Evolutionary conservation across 257 asterid genomes (phyloP), one percentile per base, ranked within the genome.

Genomic region (Jaltomata sinuosa): DNA sequence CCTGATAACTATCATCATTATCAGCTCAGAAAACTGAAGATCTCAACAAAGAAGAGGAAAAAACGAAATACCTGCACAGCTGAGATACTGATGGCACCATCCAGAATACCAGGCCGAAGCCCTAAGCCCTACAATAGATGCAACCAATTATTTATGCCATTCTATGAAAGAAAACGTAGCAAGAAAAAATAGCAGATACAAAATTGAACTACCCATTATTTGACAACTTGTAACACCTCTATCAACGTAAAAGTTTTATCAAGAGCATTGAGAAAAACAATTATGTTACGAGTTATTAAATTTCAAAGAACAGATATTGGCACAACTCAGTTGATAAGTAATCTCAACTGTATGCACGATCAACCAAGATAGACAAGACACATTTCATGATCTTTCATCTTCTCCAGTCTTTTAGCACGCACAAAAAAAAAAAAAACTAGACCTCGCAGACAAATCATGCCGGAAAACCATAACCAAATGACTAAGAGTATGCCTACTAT

Each of bases 41-140:
- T 76, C 25, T 25, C 4, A 47, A 76, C 80, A 42, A 76, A 74
- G 40, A 12, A 76, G 36, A 42, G 40, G 21, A 0, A 3, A 79
- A 74, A 16, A 80, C n/a, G 74, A 89, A 53, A 87, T 80, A 96
- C 99, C 98, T 96, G 99, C 86, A 96, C 97, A 83, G 99, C 98
- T 76, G 98, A 96, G 87, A 96, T 94, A 88, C 99, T 94, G 77
- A 96, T 93, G 84, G 98, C 99, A n/a, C 99, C 99, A 84, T 96
- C 99, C 79, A 95, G 83, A 79, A 94, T 97, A 79, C 99, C 98
- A 52, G 97, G 88, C 55, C 98, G 97, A 85, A 96, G 85, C 40
- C 94, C 98, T 85, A 96, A 89, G 36, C 98, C 99, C 99, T 93
- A 79, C 83, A 87, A 84, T 27, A 85, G 81, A 87, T 64, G 61